Conservation (phyloP, 1,284 basidiomycete species). For the Erythrobasidium hasegawianum region DNA sequence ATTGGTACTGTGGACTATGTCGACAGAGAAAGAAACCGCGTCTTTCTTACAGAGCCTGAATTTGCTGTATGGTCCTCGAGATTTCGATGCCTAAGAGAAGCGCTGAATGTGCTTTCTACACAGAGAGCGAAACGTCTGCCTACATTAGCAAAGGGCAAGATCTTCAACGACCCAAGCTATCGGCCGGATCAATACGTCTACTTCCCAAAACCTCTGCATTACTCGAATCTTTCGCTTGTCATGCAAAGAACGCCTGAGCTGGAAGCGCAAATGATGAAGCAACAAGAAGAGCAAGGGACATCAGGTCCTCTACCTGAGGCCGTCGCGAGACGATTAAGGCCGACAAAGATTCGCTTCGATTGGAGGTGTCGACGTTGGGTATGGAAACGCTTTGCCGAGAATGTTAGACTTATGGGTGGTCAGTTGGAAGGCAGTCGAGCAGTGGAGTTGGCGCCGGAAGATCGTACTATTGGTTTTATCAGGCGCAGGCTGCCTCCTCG, state of each 20-base stretch:
- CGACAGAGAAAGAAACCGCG: constrained; percentile 50
- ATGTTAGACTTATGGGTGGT: constrained; percentile 11
- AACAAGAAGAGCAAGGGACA: neutral
- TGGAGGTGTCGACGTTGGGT: constrained; percentile 13
- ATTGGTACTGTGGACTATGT: constrained; percentile 46
- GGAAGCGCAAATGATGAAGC: constrained; percentile 24
- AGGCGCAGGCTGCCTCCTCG: neutral
- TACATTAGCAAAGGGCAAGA: constrained; percentile 13
- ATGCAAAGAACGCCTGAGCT: constrained; percentile 25
- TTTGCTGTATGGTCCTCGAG: too few relatives aligned
- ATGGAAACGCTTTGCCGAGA: constrained; percentile 26
- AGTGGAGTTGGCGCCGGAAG: constrained; percentile 16
- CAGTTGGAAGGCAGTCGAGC: constrained; percentile 7
- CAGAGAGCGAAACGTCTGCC: constrained; percentile 23
- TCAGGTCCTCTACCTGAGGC: constrained; percentile 16
- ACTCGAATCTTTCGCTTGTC: constrained; percentile 33
- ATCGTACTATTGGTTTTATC: constrained; percentile 5
- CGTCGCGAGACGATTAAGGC: constrained; percentile 8
- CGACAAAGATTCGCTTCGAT: constrained; percentile 22
- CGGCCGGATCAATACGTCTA: constrained; percentile 11
- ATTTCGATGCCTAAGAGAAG: too few relatives aligned
- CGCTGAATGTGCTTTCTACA: too few relatives aligned
- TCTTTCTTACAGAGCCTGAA: constrained; percentile 46
- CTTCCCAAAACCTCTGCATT: constrained; percentile 26
- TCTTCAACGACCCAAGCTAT: constrained; percentile 24